Evolutionary conservation across 805 yeast species (phyloP), one percentile per base, ranked within the genome.

Genomic region (Saccharomycopsis oosterbeekiorum): DNA sequence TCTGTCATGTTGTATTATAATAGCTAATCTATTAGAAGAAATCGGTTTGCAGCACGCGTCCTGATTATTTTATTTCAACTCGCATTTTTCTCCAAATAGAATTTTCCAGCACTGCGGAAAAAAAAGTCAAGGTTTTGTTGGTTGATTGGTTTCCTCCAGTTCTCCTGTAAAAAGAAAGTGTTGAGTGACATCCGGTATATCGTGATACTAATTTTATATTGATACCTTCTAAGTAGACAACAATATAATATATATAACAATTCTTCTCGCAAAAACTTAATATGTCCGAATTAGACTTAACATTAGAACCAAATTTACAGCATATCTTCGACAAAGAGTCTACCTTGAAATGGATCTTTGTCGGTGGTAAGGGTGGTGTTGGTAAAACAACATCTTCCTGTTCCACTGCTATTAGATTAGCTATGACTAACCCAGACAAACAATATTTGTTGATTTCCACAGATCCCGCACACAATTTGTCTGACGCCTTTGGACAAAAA

Each of bases 361-460:
- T 93, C 54, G 99, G 99, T 67, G 99, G 99, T 68, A 94, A 94
- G 78, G 99, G 99, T 73, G 99, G 99, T 75, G 99, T 94, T 36
- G 99, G 99, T 69, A 94, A 94, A 73, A 94, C 99, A 65, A 94
- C 99, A 29, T 89, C 97, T 2, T 93, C 98, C 1, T 92, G 97
- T 56, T 91, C 97, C 26, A 81, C 94, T 67, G 96, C 99, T 24
- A 86, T 92, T 65, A 98, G 94, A 75, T 81, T 94, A 72, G 97
- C 99, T 17, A 74, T 88, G 64, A 78, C 81, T 61, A 86, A 96
- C 70, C 96, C 96, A 41, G 66, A 73, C 17, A 92, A 90, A 66
- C 86, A 88, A 68, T 96, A 90, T 67, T 78, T 94, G 64, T 78
- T 94, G 68, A 94, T 94, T 68, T 92, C 97, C 39, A 92, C 98